Evolutionary conservation across 2,329 filamentous ascomycete genomes (phyloP).

Genomic region (Diplodia corticola): DNA sequence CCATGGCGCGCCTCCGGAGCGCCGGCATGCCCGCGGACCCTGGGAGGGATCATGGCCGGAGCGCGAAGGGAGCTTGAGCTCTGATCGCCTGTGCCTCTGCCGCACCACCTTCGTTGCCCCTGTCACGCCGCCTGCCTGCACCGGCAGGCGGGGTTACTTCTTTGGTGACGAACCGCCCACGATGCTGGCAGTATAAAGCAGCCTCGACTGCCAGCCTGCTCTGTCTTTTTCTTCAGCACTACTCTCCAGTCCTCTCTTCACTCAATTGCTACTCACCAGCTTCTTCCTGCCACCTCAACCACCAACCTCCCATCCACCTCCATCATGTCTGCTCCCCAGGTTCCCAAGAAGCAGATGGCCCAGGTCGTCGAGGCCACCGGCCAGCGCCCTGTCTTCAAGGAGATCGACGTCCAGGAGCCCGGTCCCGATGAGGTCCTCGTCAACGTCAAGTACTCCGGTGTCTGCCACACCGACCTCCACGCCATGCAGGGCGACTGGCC

Average conservation of each 20-base stretch:
- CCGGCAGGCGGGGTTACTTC: constrained; percentile 10
- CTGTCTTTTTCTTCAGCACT: not conserved
- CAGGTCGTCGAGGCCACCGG: constrained; percentile 84
- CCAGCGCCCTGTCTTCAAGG: constrained; percentile 69
- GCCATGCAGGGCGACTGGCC: constrained; percentile 92
- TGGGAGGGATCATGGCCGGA: constrained; percentile 13
- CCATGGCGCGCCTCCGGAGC: constrained; percentile 15
- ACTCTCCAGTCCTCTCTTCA: constrained; percentile 6
- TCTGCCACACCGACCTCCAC: constrained; percentile 84
- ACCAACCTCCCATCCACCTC: not conserved
- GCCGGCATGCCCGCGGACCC: constrained; percentile 19
- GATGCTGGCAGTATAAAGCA: constrained; percentile 18
- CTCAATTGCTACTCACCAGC: not conserved
- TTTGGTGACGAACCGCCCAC: not conserved
- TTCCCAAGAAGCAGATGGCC: constrained; percentile 87
- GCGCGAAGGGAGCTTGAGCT: not conserved
- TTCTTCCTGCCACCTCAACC: not conserved
- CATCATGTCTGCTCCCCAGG: constrained; percentile 50
- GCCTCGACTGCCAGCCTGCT: not conserved
- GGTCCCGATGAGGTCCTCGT: constrained; percentile 88
- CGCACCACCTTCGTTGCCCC: constrained; percentile 10
- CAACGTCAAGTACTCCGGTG: constrained; percentile 86
- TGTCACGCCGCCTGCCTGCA: constrained; percentile 15
- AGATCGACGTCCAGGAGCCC: constrained; percentile 78
- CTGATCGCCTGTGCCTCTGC: not conserved